phyloP scores from a whole-genome alignment of 371 early-diverging fungal genomes.

The Phascolomyces articulosus region DNA sequence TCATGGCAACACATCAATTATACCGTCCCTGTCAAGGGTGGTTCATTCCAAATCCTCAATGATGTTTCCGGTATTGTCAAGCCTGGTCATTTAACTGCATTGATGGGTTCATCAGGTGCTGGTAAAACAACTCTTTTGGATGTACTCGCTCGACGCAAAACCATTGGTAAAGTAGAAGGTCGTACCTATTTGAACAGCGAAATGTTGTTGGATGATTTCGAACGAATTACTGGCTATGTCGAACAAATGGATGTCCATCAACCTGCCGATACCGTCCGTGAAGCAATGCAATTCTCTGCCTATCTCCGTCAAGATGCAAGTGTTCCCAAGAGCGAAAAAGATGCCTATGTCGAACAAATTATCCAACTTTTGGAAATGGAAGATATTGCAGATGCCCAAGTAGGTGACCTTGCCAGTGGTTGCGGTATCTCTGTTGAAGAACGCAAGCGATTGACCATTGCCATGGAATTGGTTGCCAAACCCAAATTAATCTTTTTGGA shows the following conservation, averaged over 20 bases:
- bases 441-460: conserved; percentile 67
- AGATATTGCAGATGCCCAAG: conserved; percentile 51
- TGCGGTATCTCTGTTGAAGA: conserved; percentile 63
- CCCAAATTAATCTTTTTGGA: conserved; percentile 81
- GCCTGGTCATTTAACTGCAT: conserved; percentile 72
- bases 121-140: conserved; percentile 88
- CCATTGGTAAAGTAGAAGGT: conserved; percentile 72
- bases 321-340: conserved; percentile 54
- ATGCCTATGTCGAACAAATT: conserved; percentile 63
- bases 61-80: conserved; percentile 55
- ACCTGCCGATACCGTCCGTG: conserved; percentile 58
- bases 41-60: conserved; percentile 42
- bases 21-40: conserved; percentile 51
- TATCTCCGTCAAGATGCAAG: conserved; percentile 60
- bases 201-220: conserved; percentile 47
- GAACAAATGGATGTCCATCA: conserved; percentile 80
- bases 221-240: conserved; percentile 71
- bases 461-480: conserved; percentile 70
- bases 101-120: conserved; percentile 84
- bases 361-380: conserved; percentile 62
- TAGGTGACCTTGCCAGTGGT: conserved; percentile 43
- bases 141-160: conserved; percentile 74
- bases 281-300: conserved; percentile 69
- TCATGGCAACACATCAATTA: conserved; percentile 54
- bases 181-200: conserved; percentile 60